Base-by-base conservation (phyloP, 768 basidiomycete genomes). In the Fomitopsis serialis region DNA sequence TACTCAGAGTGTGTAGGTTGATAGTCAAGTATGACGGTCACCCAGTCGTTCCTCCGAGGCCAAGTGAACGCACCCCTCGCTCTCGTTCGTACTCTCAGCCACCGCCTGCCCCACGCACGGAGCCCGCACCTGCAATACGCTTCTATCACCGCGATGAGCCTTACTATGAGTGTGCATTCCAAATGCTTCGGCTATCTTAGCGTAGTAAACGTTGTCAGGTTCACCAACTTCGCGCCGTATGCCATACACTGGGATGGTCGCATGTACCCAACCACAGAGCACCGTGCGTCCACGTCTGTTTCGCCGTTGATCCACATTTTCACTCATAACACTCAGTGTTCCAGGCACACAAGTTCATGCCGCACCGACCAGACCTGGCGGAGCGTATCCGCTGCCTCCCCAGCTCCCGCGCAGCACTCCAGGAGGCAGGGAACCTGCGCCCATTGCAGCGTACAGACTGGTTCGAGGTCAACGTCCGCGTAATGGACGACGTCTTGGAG, bases 401-500 rank as follows among this genome's bases (percentile, higher is more conserved):
- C 8, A 53, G 24, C 15, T 25, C 58, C 2, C 48, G 53, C n/a
- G 49, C 48, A n/a, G 58, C 58, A 4, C 40, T 59, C 2, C 2
- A 45, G 19, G 58, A 59, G 27, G 58, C 58, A 1, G 21, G 40
- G 3, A 32, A 53, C 9, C 45, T 58, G 7, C 42, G 45, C 17
- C 29, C 34, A 10, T 27, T 48, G n/a, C 45, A 42, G 35, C 42
- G 55, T 11, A 19, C 22, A 23, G 52, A 57, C 35, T 54, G 55
- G 55, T 47, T 47, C 42, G 46, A 52, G 17, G 51, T 55, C n/a
- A 55, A 58, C 42, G 32, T 48, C 3, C 11, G 13, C 3, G 29
- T 48, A 4, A 42, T 89, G 81, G 80, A 85, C 37, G 79, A 84
- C 6, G 86, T 85, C 32, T 59, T 89, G 45, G 75, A 75, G 55